Evolutionary conservation across 371 early-diverging fungal genomes (phyloP).

Genomic region (Lichtheimia corymbifera): DNA sequence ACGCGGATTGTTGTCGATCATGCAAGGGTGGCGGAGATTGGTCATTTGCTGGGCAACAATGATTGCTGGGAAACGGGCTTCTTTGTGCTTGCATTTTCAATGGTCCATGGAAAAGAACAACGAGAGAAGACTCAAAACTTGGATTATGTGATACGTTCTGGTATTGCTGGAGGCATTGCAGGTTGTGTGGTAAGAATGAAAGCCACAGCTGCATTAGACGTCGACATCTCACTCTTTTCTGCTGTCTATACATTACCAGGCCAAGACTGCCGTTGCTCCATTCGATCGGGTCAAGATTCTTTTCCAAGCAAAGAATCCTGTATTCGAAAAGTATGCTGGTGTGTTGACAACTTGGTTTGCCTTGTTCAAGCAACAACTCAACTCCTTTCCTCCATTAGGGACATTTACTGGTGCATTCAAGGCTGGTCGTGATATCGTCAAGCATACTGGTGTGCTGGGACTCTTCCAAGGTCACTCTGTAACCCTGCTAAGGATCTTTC

Average conservation of each 20-base stretch:
- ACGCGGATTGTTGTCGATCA: too few relatives aligned
- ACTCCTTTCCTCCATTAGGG: slow-evolving; percentile 46
- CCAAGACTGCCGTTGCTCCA: slow-evolving; percentile 93
- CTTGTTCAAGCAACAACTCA: background rate
- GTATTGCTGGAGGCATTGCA: slow-evolving; percentile 54
- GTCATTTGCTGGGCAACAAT: too few relatives aligned
- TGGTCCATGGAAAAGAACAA: slow-evolving; percentile 3
- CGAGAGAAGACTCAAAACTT: slow-evolving; percentile 33
- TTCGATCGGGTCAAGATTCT: slow-evolving; percentile 97
- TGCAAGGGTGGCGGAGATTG: too few relatives aligned
- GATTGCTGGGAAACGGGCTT: too few relatives aligned
- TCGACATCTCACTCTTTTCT: background rate
- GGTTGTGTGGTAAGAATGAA: slow-evolving; percentile 49
- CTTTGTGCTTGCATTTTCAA: background rate
- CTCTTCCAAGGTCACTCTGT: slow-evolving; percentile 96
- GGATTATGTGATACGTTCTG: slow-evolving; percentile 49
- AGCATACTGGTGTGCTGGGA: slow-evolving; percentile 72
- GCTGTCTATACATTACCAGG: slow-evolving; percentile 33
- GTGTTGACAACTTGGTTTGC: slow-evolving; percentile 1
- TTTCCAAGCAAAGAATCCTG: slow-evolving; percentile 91
- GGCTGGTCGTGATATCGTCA: slow-evolving; percentile 77
- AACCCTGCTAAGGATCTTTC: slow-evolving; percentile 91
- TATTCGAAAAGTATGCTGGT: slow-evolving; percentile 85
- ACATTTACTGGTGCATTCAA: slow-evolving; percentile 84
- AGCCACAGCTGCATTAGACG: background rate